phyloP scores from a whole-genome alignment of 2,329 filamentous ascomycete species.

The Hortaea sp. region DNA sequence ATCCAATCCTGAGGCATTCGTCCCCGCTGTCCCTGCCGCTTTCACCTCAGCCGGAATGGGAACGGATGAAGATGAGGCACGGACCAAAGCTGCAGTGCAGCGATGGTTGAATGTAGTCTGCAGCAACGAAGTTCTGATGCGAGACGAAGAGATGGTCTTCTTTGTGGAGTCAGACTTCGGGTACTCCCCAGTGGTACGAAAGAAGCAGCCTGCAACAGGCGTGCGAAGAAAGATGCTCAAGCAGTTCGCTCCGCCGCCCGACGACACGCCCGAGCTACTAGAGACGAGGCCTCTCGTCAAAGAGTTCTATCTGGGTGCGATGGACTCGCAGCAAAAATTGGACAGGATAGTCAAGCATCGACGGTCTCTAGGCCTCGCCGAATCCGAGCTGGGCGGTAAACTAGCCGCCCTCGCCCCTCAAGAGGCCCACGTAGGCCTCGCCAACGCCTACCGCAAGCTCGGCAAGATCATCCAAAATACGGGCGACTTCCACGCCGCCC shows the following conservation, averaged over 20 bases:
- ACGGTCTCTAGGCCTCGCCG: conserved; percentile 78
- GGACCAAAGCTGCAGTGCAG: conserved; percentile 83
- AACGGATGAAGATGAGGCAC: conserved; percentile 86
- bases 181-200: conserved; percentile 88
- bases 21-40: conserved; percentile 90
- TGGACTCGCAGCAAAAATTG: conserved; percentile 96
- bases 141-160: conserved; percentile 92
- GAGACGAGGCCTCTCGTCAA: conserved; percentile 87
- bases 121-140: conserved; percentile 81
- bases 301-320: conserved; percentile 85
- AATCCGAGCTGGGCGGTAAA: conserved; percentile 89
- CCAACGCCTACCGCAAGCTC: conserved; percentile 86
- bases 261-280: conserved; percentile 90
- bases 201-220: conserved; percentile 93
- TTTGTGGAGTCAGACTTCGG: conserved; percentile 99
- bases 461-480: conserved; percentile 88
- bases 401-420: conserved; percentile 77
- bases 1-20: conserved; percentile 90
- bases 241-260: conserved; percentile 93
- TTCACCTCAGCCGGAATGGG: conserved; percentile 88
- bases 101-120: conserved; percentile 93
- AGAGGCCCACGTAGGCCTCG: conserved; percentile 79
- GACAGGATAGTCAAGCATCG: conserved; percentile 87
- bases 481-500: conserved; percentile 90
- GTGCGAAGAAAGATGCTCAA: conserved; percentile 92